Conservation (phyloP, 441 rosid species). For the Populus trichocarpa region DNA sequence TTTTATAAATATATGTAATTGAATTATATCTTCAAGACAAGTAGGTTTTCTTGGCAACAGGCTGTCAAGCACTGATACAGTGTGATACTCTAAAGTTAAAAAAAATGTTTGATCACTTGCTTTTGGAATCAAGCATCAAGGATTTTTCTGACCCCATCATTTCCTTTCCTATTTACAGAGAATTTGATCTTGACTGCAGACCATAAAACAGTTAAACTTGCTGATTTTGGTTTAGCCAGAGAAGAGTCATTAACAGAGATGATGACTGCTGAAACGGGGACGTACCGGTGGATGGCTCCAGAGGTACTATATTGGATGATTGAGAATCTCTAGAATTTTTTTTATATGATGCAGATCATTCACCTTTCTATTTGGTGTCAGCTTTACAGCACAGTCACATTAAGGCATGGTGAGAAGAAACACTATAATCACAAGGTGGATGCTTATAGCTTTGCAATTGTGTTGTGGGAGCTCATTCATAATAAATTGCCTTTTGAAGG, state of each 20-base stretch:
- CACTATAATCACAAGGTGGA: conserved; percentile 95
- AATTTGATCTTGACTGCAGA: conserved; percentile 84
- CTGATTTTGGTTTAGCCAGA: conserved; percentile 95
- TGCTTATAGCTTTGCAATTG: conserved; percentile 90
- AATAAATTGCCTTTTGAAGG: conserved; percentile 97
- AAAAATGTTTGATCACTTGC: no score
- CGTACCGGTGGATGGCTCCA: conserved; percentile 99
- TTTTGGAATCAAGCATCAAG: no score
- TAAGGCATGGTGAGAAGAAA: conserved; percentile 94
- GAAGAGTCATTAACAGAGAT: conserved; percentile 96
- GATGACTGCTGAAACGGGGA: conserved; percentile 99
- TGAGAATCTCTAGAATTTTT: background rate
- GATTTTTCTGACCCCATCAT: background rate
- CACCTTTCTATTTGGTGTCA: conserved; percentile 25
- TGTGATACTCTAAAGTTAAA: no score
- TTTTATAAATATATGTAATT: no score
- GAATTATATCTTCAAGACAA: no score
- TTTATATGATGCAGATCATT: background rate
- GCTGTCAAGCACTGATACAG: no score
- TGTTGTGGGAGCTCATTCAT: conserved; percentile 92
- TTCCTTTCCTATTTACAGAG: conserved; percentile 44
- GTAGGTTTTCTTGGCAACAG: no score
- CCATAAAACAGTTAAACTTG: conserved; percentile 80
- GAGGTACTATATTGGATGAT: conserved; percentile 48
- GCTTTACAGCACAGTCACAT: conserved; percentile 94